Base-by-base conservation (phyloP, 306 rosid species). In the Sicyos edulis region DNA sequence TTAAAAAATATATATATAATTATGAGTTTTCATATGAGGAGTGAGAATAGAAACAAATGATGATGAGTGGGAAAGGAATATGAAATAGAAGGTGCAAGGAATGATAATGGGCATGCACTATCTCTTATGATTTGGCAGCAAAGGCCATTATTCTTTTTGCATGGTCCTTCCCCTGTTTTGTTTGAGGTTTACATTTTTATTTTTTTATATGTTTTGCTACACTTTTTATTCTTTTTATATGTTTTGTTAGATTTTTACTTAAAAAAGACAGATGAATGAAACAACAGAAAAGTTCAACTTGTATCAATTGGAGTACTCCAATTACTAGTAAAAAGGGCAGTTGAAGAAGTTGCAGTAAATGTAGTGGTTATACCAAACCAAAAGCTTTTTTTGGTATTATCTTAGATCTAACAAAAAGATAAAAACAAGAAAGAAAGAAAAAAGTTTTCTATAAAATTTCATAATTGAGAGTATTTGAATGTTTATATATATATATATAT, bases 11-110 rank as follows among this genome's bases (percentile, higher is more conserved):
- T n/a, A n/a, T 2, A 61, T 29, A 61, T 15, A 32, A 61, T 32
- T 8, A 26, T 26, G 29, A 26, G 29, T 26, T 26, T 26, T 26
- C 29, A 26, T 26, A 26, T 26, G 29, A 26, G 29, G 29, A 26
- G 29, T 34, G 67, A 62, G 49, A 62, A 62, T 62, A n/a, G 34
- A 16, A 34, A n/a, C 3, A 62, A 5, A 34, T 62, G 67, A 62
- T 62, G 67, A 61, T 7, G 67, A 61, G 21, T 61, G 67, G 29
- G 67, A 60, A 60, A 60, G 67, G 67, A 60, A 60, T 60, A 29
- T 60, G 19, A 6, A 59, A 26, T 2, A 26, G 44, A 59, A 59
- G 44, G 44, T 24, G 19, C 44, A 24, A 3, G 44, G 21, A 52
- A 52, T 52, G 15, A 52, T 52, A 15, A 15, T 34, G 68, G 68